Evolutionary conservation across 495 filamentous ascomycete species (phyloP).

Genomic region (Cetradonia linearis): DNA sequence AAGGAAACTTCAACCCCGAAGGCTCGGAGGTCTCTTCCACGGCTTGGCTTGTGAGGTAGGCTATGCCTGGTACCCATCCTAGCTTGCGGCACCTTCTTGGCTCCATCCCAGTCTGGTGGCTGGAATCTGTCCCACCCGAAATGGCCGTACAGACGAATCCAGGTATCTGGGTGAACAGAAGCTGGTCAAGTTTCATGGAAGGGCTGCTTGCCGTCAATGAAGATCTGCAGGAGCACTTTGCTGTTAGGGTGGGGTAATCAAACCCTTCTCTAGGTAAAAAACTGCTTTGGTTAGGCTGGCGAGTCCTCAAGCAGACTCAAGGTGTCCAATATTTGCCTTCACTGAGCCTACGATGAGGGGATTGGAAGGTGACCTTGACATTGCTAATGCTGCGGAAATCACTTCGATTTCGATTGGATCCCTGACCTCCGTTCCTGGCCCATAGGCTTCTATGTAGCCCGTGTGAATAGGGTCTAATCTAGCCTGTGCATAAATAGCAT

Average conservation of each 20-base stretch:
- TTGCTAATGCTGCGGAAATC: slow-evolving; percentile 31
- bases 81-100: not conserved
- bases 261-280: slow-evolving; percentile 35
- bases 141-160: not conserved
- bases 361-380: slow-evolving; percentile 24
- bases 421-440: slow-evolving; percentile 29
- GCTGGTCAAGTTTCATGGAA: not conserved
- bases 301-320: slow-evolving; percentile 37
- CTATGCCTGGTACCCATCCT: not conserved
- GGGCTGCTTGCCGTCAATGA: not conserved
- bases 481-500: slow-evolving; percentile 32
- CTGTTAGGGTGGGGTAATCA: slow-evolving; percentile 24
- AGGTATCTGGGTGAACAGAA: not conserved
- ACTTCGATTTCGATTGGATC: slow-evolving; percentile 31
- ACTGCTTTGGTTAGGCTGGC: slow-evolving; percentile 36
- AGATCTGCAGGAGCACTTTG: not conserved
- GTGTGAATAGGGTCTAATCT: slow-evolving; percentile 32
- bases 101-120: not conserved
- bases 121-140: not conserved
- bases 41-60: not conserved
- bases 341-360: slow-evolving; percentile 32
- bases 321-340: slow-evolving; percentile 42
- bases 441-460: slow-evolving; percentile 35
- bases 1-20: not conserved
- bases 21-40: not conserved